These are phyloP conservation scores for Pelargonium citronellum DNA, from an alignment of 441 rosid genomes.

Conservation along the genomic window DNA sequence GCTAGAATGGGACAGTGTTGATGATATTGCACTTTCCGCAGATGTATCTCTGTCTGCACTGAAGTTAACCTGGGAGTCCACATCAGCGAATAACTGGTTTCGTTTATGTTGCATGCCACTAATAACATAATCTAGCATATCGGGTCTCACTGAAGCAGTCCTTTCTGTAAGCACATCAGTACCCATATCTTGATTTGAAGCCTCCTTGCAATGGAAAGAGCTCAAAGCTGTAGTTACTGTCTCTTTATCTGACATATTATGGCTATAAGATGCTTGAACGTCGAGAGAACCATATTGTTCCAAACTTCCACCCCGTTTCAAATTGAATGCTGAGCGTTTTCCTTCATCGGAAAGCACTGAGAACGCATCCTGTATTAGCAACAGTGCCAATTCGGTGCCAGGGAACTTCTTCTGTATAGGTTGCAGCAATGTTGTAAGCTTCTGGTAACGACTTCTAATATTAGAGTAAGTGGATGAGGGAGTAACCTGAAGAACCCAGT, in stretches of 20 bases:
- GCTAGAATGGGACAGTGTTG: constrained; percentile 5
- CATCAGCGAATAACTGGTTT: constrained; percentile 4
- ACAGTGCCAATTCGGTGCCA: constrained; percentile 22
- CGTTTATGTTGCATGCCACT: background rate
- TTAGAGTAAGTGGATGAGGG: constrained; percentile 15
- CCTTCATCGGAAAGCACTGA: constrained; percentile 13
- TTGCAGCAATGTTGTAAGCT: constrained; percentile 22
- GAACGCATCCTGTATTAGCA: constrained; percentile 19
- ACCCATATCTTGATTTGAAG: background rate
- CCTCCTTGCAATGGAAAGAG: background rate
- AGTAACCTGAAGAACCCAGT: constrained; percentile 27
- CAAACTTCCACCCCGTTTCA: constrained; percentile 21
- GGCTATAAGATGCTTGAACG: constrained; percentile 11
- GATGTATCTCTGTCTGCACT: background rate
- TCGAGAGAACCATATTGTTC: constrained; percentile 17
- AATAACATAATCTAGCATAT: background rate
- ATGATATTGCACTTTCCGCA: constrained; percentile 1
- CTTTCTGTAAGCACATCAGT: constrained; percentile 1
- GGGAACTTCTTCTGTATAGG: constrained; percentile 18
- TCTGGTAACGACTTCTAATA: constrained; percentile 18
- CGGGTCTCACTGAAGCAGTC: background rate
- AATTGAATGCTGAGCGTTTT: constrained; percentile 22
- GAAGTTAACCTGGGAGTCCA: constrained; percentile 6
- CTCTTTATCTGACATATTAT: constrained; percentile 3
- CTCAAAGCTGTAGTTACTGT: constrained; percentile 4